phyloP scores from a whole-genome alignment of 352 stramenopile genomes.

The Aphanomyces astaci region DNA sequence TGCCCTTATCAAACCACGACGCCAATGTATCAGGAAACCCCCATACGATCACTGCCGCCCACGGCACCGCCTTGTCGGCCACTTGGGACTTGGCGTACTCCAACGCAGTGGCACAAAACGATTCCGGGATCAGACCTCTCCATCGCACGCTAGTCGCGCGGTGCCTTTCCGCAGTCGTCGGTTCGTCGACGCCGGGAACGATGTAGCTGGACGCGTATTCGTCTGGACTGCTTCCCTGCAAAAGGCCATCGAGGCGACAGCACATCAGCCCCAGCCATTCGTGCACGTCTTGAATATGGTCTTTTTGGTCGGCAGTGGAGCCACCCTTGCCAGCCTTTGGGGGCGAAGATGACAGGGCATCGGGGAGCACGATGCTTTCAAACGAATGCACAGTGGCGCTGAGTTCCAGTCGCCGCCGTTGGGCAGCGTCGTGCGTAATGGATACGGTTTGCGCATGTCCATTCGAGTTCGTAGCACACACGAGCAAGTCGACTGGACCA shows the following conservation, averaged over 20 bases:
- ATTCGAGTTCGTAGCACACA: conserved; percentile 63
- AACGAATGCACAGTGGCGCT: conserved; percentile 39
- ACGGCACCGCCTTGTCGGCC: conserved; percentile 41
- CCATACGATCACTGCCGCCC: conserved; percentile 70
- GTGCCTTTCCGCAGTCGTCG: conserved; percentile 25
- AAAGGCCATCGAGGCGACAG: conserved; percentile 44
- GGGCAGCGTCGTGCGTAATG: conserved; percentile 56
- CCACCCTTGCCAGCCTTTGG: background rate
- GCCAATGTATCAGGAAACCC: conserved; percentile 64
- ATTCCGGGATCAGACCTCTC: conserved; percentile 55
- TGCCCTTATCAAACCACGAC: conserved; percentile 50
- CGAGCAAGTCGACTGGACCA: conserved; percentile 53
- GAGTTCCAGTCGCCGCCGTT: conserved; percentile 54
- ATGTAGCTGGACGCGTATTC: conserved; percentile 77
- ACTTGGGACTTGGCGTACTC: conserved; percentile 46
- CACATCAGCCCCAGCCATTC: conserved; percentile 73
- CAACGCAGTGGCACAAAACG: conserved; percentile 47
- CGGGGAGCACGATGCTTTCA: conserved; percentile 44
- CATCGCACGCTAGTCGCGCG: conserved; percentile 48
- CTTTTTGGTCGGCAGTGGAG: background rate
- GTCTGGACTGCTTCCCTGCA: conserved; percentile 45
- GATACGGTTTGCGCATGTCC: conserved; percentile 51
- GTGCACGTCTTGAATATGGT: conserved; percentile 40
- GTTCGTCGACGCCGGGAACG: conserved; percentile 34
- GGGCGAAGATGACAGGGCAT: conserved; percentile 26